These are phyloP conservation scores for Ogataea pilisensis DNA, from an alignment of 805 yeast species.

Conservation along the genomic window DNA sequence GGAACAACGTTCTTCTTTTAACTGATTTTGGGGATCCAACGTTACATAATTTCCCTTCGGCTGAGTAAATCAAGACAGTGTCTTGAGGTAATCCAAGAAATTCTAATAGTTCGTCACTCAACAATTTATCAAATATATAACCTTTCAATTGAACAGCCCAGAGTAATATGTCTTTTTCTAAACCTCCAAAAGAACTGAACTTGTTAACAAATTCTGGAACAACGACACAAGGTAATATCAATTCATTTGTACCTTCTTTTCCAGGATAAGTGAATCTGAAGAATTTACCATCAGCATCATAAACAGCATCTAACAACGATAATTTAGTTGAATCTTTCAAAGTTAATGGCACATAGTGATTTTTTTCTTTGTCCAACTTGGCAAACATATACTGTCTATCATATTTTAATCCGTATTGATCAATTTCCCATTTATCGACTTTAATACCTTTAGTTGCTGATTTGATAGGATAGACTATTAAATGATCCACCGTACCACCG, in stretches of 20 bases:
- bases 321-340: constrained; percentile 15
- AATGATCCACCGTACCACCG: constrained; percentile 24
- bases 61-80: constrained; percentile 21
- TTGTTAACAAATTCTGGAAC: constrained; percentile 14
- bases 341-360: constrained; percentile 13
- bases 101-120: constrained; percentile 18
- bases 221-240: constrained; percentile 19
- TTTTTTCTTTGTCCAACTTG: constrained; percentile 9
- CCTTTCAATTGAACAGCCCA: constrained; percentile 22
- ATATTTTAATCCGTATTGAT: constrained; percentile 25
- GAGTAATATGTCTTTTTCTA: constrained; percentile 7
- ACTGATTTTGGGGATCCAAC: constrained; percentile 21
- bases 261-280: constrained; percentile 21
- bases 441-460: constrained; percentile 24
- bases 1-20: constrained; percentile 24
- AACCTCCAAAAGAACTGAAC: constrained; percentile 11
- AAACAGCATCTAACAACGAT: constrained; percentile 10
- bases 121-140: constrained; percentile 17
- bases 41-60: constrained; percentile 25
- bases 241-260: background rate
- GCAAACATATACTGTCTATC: constrained; percentile 28
- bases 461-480: constrained; percentile 30
- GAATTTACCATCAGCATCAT: constrained; percentile 7
- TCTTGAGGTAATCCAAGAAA: constrained; percentile 17
- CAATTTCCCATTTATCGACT: constrained; percentile 25